Evolutionary conservation across 768 basidiomycete species (phyloP), one percentile per base, ranked within the genome.

Genomic region (Exidia glandulosa): DNA sequence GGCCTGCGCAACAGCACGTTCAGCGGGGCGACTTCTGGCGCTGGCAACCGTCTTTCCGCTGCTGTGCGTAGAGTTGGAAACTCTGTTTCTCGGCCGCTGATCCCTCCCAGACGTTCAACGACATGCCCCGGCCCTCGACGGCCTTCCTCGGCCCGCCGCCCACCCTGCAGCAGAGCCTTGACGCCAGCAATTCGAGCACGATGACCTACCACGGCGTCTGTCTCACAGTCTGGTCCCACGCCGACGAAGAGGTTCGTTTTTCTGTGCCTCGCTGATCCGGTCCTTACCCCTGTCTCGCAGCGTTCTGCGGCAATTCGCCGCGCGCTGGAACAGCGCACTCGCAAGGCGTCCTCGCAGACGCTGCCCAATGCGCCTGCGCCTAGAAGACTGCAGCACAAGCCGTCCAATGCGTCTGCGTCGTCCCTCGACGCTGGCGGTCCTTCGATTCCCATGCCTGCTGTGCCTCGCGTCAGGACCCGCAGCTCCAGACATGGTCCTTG

Each of bases 201-300:
- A 70, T 90, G 62, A 85, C 87, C 9, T 95, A 91, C 69, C 84
- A 96, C 68, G 93, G 92, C 54, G 92, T 95, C 36, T 92, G 91
- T 65, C 78, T 98, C 61, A 93, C 92, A 1, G 91, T 96, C 2
- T 98, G 93, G 93, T 92, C 90, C 3, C 93, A 94, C 67, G 93
- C 93, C 23, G 94, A 97, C 68, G 85, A 86, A 0, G 87, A 93
- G 50, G 50, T 54, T 10, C 36, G 36, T 19, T 37, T 37, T 37
- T 37, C 36, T 37, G 10, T 10, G 36, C 36, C 10, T 10, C 19
- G 36, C 36, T 9, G 19, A 29, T 27, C 30, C 4, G 50, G 10
- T 12, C 16, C 14, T 29, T 14, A 27, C 50, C 25, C 7, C 50
- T 54, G 25, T 27, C 50, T 14, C 10, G 4, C 27, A 54, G 66